These are phyloP conservation scores for Rhynchosporium agropyri DNA, from an alignment of 2,329 filamentous ascomycete genomes.

Conservation along the genomic window DNA sequence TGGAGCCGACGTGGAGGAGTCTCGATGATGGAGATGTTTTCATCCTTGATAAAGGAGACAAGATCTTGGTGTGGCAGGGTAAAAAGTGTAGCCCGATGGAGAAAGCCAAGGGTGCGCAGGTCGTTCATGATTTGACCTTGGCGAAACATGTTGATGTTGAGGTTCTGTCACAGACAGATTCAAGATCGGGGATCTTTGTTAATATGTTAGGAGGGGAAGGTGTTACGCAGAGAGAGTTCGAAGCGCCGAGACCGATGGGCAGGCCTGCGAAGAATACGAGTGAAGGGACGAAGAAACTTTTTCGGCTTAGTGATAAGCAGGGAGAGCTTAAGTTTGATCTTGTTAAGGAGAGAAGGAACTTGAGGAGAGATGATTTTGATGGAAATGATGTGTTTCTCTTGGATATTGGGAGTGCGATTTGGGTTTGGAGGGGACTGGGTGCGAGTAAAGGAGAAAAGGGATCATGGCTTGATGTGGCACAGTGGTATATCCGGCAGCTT, in stretches of 20 bases:
- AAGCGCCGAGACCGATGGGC: conserved; percentile 47
- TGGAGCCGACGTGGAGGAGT: conserved; percentile 61
- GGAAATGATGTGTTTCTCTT: conserved; percentile 64
- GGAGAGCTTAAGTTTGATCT: conserved; percentile 60
- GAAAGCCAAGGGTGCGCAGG: conserved; percentile 67
- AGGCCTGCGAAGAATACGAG: conserved; percentile 33
- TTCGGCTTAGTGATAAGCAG: conserved; percentile 63
- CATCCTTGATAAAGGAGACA: conserved; percentile 61
- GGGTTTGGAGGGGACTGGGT: conserved; percentile 66
- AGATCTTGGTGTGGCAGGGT: conserved; percentile 73
- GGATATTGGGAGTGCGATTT: conserved; percentile 60
- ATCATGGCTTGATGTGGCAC: conserved; percentile 62
- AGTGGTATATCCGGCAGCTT: conserved; percentile 53
- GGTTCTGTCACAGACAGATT: conserved; percentile 64
- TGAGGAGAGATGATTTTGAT: conserved; percentile 55
- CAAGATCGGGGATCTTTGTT: conserved; percentile 56
- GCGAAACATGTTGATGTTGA: conserved; percentile 68
- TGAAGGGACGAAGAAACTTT: conserved; percentile 49
- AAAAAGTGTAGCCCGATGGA: conserved; percentile 67
- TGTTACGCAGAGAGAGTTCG: conserved; percentile 47
- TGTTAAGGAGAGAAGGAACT: conserved; percentile 56
- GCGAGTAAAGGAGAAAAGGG: conserved; percentile 62
- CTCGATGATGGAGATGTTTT: conserved; percentile 69
- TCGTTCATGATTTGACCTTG: conserved; percentile 65
- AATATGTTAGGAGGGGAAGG: conserved; percentile 56